Evolutionary conservation across 805 yeast species (phyloP), one percentile per base, ranked within the genome.

Genomic region (Pichia eremophila): DNA sequence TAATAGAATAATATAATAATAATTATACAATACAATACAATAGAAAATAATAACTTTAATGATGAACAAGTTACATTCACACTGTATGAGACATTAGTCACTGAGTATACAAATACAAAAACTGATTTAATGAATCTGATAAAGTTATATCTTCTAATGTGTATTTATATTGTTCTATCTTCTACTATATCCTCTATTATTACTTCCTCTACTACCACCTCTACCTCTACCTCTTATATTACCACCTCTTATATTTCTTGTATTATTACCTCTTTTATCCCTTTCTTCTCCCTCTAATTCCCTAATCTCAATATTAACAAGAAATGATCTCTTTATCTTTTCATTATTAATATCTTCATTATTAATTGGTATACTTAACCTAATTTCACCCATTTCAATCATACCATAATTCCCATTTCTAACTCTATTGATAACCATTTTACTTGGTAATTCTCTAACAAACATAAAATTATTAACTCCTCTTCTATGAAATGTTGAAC

Each of bases 91-190:
- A 62, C 57, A 52, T 51, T 44, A 50, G 46, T 59, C 65, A 47
- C 58, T 67, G 73, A 48, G 68, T 63, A 65, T 54, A 54, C 51
- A 51, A 61, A 59, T 56, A 58, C 65, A 67, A 66, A 70, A 63
- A 74, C 78, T 74, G 78, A 73, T 74, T 73, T 74, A 72, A 72
- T 72, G 76, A 72, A 64, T 71, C 76, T 72, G 76, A 72, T 53
- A 46, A 18, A 31, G 29, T 35, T 39, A 9, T 34, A 29, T 29
- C 14, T 4, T 11, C 14, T n/a, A 15, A 2, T 10, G 1, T 15
- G 6, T 5, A 22, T 22, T 22, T 3, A 22, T 22, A 22, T 22
- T 22, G 4, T 22, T 22, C 25, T 22, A 22, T 7, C 25, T 22
- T 22, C 25, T 22, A 22, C 5, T 22, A 8, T 18, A 12, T 14